Base-by-base conservation (phyloP, 1,284 basidiomycete species). In the Fomes fomentarius region DNA sequence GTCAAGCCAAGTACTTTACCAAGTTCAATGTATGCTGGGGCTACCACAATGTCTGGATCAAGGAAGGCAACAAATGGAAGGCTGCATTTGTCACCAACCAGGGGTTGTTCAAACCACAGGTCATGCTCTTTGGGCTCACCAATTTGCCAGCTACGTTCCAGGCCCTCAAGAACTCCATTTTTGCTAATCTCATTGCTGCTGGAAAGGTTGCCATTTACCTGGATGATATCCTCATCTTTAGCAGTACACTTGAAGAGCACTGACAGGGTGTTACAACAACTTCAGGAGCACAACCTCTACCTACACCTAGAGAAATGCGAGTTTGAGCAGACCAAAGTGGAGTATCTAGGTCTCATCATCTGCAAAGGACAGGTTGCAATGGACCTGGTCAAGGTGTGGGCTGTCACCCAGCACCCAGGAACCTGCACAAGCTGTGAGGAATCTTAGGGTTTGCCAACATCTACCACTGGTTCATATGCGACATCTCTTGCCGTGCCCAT, bases 61-160 rank as follows among this genome's bases (percentile, higher is more conserved):
- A 54, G 0, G 24, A 39, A 1, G 59, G 63, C 0, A 57, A 63
- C 21, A 35, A 71, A 4, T 47, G 19, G n/a, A 63, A 64, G 28
- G 68, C 63, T 0, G 63, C 61, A 0, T 70, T 69, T 19, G 44
- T 66, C 0, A 70, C 66, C 1, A 37, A 60, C 0, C 61, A 54
- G 35, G 69, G 65, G 0, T 69, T 63, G 1, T 68, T 63, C 41
- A 12, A 62, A 0, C 69, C 66, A 22, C 44, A 51, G 0, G 66
- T 72, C 0, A 68, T 74, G 62, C 72, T 74, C 47, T 64, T 69
- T 34, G 71, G 68, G 0, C n/a, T n/a, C n/a, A n/a, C n/a, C n/a
- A n/a, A n/a, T n/a, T n/a, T n/a, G n/a, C n/a, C n/a, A n/a, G n/a
- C 67, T 73, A 43, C 64, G 1, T 73, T 70, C 41, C 71, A 75